Conservation (phyloP, 164 flowering plant genomes). For the Liriodendron chinense region DNA sequence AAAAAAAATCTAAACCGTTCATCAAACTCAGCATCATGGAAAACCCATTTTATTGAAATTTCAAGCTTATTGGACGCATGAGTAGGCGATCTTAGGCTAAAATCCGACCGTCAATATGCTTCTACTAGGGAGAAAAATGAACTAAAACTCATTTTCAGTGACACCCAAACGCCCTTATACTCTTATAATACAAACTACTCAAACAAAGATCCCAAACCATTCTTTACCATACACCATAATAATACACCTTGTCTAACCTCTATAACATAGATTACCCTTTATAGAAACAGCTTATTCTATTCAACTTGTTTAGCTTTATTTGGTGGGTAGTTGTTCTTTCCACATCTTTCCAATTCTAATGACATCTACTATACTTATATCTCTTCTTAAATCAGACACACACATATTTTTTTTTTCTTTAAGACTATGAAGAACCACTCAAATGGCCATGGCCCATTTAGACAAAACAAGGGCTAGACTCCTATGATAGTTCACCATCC, state of each 20-base stretch:
- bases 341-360: constrained; percentile 3
- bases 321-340: constrained; percentile 14
- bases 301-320: constrained; percentile 1
- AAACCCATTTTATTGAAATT: too few relatives aligned
- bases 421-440: background rate
- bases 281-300: background rate
- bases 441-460: background rate
- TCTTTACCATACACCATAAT: background rate
- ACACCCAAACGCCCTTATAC: background rate
- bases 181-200: background rate
- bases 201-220: background rate
- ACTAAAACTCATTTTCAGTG: too few relatives aligned
- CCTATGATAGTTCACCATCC: background rate
- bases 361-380: background rate
- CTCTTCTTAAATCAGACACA: background rate
- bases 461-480: background rate
- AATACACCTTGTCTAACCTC: background rate
- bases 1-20: too few relatives aligned
- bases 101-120: too few relatives aligned
- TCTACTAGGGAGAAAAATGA: too few relatives aligned
- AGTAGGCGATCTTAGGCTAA: too few relatives aligned
- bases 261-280: background rate
- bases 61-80: too few relatives aligned
- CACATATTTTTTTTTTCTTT: background rate
- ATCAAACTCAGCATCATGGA: too few relatives aligned